phyloP scores from a whole-genome alignment of 257 asterid species.

The Nicotiana paniculata region DNA sequence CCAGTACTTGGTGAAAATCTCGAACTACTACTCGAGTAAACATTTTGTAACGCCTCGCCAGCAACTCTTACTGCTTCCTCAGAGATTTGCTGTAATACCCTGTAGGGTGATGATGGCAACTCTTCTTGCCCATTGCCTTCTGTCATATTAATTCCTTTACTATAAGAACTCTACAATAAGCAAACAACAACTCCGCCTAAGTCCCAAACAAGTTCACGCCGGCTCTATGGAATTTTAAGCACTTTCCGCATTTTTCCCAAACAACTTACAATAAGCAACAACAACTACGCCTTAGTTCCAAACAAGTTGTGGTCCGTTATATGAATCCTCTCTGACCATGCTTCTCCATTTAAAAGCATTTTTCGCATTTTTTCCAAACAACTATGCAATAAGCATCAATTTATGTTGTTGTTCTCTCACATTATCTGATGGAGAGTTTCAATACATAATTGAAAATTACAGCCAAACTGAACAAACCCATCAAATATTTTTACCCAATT shows the following conservation, averaged over 20 bases:
- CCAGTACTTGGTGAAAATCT: conserved; percentile 15
- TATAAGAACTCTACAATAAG: conserved; percentile 16
- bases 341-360: too few species aligned
- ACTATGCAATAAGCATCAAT: too few species aligned
- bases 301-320: too few species aligned
- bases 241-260: too few species aligned
- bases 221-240: too few species aligned
- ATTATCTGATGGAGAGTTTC: neutral
- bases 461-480: neutral
- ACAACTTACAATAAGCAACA: neutral
- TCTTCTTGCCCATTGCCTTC: conserved; percentile 32
- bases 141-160: conserved; percentile 30
- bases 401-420: neutral
- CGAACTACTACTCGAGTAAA: conserved; percentile 19
- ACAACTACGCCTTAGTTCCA: too few species aligned
- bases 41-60: conserved; percentile 44
- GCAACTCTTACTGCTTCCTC: conserved; percentile 57
- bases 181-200: too few species aligned
- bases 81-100: conserved; percentile 45
- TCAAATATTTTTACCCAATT: neutral
- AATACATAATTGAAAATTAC: neutral
- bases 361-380: too few species aligned
- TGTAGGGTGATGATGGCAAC: conserved; percentile 48
- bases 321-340: too few species aligned
- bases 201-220: too few species aligned